These are phyloP conservation scores for Pseudogymnoascus sp. DNA, from an alignment of 2,329 filamentous ascomycete genomes.

Conservation along the genomic window DNA sequence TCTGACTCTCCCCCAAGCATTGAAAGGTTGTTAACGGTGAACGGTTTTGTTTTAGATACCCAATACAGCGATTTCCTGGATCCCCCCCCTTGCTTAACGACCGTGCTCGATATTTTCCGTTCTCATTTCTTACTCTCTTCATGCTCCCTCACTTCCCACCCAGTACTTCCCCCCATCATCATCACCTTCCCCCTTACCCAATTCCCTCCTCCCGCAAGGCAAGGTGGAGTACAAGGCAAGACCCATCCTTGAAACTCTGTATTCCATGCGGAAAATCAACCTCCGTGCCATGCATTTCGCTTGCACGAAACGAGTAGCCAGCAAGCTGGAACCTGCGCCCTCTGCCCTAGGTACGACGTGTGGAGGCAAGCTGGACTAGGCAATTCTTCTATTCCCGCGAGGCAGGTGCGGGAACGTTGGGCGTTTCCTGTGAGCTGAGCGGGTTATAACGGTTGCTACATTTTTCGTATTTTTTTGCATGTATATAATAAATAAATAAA, in stretches of 20 bases:
- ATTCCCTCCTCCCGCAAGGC: conserved; percentile 52
- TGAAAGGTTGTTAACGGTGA: neutral
- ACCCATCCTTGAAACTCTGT: conserved; percentile 66
- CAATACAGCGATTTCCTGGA: conserved; percentile 1
- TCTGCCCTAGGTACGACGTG: neutral
- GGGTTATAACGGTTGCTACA: conserved; percentile 2
- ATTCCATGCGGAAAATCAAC: conserved; percentile 62
- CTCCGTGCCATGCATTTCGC: conserved; percentile 8
- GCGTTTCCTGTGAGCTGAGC: neutral
- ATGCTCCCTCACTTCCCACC: neutral
- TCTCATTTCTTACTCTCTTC: neutral
- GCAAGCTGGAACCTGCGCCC: neutral
- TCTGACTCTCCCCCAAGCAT: neutral
- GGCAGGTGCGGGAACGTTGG: neutral
- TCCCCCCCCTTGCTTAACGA: neutral
- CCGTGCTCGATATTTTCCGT: neutral
- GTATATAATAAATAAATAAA: neutral
- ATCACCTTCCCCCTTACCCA: neutral
- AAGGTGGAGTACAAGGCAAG: conserved; percentile 71
- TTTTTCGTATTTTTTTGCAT: neutral
- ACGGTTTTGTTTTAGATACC: conserved; percentile 6
- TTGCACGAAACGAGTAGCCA: neutral
- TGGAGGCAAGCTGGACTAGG: neutral
- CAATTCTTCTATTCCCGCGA: neutral
- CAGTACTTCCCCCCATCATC: neutral